Conservation (phyloP, 208 protist species). For the Angomonas ambiguus region DNA sequence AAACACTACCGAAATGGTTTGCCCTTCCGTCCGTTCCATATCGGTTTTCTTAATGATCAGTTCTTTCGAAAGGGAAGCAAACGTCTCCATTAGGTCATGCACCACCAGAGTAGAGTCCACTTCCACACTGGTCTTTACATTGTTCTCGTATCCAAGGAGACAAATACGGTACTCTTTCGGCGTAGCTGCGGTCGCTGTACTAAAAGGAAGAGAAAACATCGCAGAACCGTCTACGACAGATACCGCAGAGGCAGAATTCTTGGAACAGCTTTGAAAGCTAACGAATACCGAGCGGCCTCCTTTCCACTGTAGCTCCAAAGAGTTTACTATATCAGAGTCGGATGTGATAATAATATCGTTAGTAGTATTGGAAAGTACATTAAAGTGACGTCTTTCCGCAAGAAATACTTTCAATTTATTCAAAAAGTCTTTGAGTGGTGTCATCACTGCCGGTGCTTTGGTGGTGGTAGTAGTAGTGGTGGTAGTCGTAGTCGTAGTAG, state of each 20-base stretch:
- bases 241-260: background rate
- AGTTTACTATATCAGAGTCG: background rate
- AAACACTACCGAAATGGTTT: slow-evolving; percentile 25
- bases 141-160: slow-evolving; percentile 1
- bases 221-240: background rate
- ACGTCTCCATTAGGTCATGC: slow-evolving; percentile 24
- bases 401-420: slow-evolving; percentile 17
- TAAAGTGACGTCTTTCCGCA: background rate
- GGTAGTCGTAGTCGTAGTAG: slow-evolving; percentile 14
- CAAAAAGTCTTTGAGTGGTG: slow-evolving; percentile 13
- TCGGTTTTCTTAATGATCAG: slow-evolving; percentile 18
- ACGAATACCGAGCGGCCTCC: background rate
- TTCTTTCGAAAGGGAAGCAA: slow-evolving; percentile 15
- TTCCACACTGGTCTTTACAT: background rate
- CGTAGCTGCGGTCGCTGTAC: background rate
- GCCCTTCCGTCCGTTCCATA: slow-evolving; percentile 9
- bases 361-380: background rate
- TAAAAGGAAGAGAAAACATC: slow-evolving; percentile 5
- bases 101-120: slow-evolving; percentile 22
- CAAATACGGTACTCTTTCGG: background rate
- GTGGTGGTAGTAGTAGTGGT: slow-evolving; percentile 21
- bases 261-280: slow-evolving; percentile 4
- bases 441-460: background rate
- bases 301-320: background rate
- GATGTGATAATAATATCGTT: background rate